Base-by-base conservation (phyloP, 2,329 filamentous ascomycete species). In the Ophiosphaerella narmari region DNA sequence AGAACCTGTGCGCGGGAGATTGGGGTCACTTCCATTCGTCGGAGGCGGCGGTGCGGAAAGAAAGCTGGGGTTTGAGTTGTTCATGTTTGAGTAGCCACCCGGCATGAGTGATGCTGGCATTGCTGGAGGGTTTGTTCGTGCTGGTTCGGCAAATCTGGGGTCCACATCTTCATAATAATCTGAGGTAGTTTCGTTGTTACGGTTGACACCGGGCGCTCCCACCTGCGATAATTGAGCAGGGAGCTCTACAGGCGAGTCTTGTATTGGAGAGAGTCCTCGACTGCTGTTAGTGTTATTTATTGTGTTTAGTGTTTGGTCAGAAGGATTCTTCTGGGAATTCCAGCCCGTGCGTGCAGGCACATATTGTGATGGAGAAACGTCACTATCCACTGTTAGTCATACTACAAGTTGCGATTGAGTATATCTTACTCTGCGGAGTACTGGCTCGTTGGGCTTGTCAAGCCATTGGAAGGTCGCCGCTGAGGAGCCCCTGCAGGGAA, bases 131-230 rank as follows among this genome's bases (percentile, higher is more conserved):
- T 54, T 58, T 34, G 46, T 49, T 46, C 50, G 59, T 55, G 61
- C 46, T 23, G 75, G 74, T 48, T 84, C 81, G 31, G 86, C 88
- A 66, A 97, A 97, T 48, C 86, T 89, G 38, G 93, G 91, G 59
- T 96, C 91, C 11, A 96, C 85, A 70, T 97, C 93, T 79, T 97
- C 94, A 68, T 95, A 96, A 75, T 97, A 97, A 55, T 82, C 67
- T 9, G 80, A 79, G 42, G 62, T 72, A 21, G 63, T 63, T 33
- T 73, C 70, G 38, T 39, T 31, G 23, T 18, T 48, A 24, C 16
- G 32, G 23, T 7, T 18, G 11, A 31, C n/a, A 8, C 14, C 26
- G 2, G 38, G 45, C 31, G 39, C 24, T 7, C 60, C 65, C 13
- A 63, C 50, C 11, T 61, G 63, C 7, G 71, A 61, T 11, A 64